Percentiles rank a stretch among this genome's conserved stretches.
Conservation (phyloP, 257 asterid genomes). For the Capsicum baccatum region DNA sequence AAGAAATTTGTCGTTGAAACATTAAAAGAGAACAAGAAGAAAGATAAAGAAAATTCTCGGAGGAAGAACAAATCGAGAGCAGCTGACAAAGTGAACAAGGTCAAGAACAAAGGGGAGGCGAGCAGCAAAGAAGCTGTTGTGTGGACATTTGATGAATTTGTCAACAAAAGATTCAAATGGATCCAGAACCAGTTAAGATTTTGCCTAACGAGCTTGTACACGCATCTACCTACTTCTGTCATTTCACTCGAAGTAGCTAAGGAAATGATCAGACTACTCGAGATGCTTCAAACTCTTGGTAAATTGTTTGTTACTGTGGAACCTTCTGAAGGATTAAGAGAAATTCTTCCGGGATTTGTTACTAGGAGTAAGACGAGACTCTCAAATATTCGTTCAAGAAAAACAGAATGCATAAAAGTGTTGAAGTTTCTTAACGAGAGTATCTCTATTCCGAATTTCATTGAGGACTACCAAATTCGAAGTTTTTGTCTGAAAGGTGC, state of each 20-base stretch:
- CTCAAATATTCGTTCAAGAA: slow-evolving; percentile 18
- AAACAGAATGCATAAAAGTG: slow-evolving; percentile 34
- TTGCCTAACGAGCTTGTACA: slow-evolving; percentile 43
- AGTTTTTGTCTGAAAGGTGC: slow-evolving; percentile 46
- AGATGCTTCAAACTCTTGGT: slow-evolving; percentile 36
- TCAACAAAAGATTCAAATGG: slow-evolving; percentile 28
- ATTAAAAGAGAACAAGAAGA: slow-evolving; percentile 35
- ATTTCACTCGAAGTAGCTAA: slow-evolving; percentile 42
- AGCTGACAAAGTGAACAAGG: background rate
- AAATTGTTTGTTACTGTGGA: slow-evolving; percentile 13
- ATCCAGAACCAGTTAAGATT: slow-evolving; percentile 24
- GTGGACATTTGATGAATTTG: slow-evolving; percentile 56
- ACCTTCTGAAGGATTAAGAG: slow-evolving; percentile 25
- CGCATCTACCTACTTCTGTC: slow-evolving; percentile 51
- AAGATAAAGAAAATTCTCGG: slow-evolving; percentile 22
- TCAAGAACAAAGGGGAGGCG: background rate
- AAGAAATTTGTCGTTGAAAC: slow-evolving; percentile 40
- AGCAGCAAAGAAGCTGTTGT: background rate
- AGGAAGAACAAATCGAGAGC: background rate
- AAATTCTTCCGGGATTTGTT: background rate
- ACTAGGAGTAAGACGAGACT: background rate
- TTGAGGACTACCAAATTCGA: background rate
- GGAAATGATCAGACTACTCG: slow-evolving; percentile 37
- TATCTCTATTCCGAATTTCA: slow-evolving; percentile 38
- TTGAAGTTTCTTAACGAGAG: slow-evolving; percentile 32